phyloP scores from a whole-genome alignment of 2,329 filamentous ascomycete genomes.

The Colletotrichum sp. region DNA sequence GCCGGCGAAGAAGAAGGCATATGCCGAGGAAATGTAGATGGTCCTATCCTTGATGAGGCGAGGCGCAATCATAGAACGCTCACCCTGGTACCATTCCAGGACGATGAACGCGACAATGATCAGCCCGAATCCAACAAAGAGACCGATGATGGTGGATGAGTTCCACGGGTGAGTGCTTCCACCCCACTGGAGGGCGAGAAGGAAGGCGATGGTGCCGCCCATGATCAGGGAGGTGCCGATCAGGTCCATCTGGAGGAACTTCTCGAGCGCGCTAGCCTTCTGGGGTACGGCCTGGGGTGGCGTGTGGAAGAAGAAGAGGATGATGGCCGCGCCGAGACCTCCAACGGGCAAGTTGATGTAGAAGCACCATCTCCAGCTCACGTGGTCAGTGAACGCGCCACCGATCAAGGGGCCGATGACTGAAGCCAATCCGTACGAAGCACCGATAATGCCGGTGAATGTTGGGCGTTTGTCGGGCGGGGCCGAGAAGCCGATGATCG shows the following conservation, averaged over 20 bases:
- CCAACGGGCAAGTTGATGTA: constrained; percentile 43
- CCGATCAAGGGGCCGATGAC: constrained; percentile 41
- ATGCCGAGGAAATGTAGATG: constrained; percentile 39
- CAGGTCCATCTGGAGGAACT: constrained; percentile 53
- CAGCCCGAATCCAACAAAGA: constrained; percentile 43
- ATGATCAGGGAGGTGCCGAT: constrained; percentile 49
- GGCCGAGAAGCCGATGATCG: constrained; percentile 51
- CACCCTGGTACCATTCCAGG: constrained; percentile 46
- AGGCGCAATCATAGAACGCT: constrained; percentile 46
- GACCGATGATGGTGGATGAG: constrained; percentile 43
- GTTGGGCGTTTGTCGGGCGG: constrained; percentile 37
- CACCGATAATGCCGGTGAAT: constrained; percentile 42
- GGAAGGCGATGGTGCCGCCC: constrained; percentile 44
- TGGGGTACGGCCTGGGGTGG: constrained; percentile 41
- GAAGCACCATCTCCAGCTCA: constrained; percentile 45
- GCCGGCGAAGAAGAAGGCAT: constrained; percentile 47
- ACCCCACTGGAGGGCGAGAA: constrained; percentile 54
- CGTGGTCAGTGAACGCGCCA: constrained; percentile 40
- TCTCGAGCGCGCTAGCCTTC: constrained; percentile 42
- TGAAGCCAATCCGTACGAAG: constrained; percentile 38
- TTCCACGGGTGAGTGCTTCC: constrained; percentile 49
- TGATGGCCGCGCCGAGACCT: constrained; percentile 35
- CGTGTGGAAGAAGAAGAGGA: constrained; percentile 46
- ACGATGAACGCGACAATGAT: constrained; percentile 38
- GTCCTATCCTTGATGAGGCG: constrained; percentile 43